phyloP scores from a whole-genome alignment of 164 flowering plant species.

The Umbilicus rupestris region DNA sequence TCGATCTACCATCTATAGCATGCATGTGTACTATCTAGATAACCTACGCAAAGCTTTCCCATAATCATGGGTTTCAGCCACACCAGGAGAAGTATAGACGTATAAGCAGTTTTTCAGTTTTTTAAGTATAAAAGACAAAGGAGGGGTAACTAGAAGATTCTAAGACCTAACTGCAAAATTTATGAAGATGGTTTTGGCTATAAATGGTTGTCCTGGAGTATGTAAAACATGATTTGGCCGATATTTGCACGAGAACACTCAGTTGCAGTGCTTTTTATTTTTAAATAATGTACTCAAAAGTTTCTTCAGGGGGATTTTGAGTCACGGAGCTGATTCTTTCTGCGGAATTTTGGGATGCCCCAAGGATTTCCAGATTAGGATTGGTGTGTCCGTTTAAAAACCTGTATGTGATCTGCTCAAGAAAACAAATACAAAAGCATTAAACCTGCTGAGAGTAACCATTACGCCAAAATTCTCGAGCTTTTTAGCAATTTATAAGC shows the following conservation, averaged over 20 bases:
- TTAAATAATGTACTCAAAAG: no score
- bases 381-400: neutral
- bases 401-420: slow-evolving; percentile 1
- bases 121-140: neutral
- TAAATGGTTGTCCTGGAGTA: neutral
- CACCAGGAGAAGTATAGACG: neutral
- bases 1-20: no score
- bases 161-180: neutral
- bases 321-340: neutral
- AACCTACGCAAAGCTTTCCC: neutral
- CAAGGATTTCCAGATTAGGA: neutral
- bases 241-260: no score
- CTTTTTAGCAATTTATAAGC: neutral
- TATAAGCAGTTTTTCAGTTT: neutral
- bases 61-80: neutral
- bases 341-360: neutral
- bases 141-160: neutral
- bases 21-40: no score
- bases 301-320: neutral
- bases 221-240: neutral
- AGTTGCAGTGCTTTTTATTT: no score
- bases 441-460: neutral
- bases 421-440: neutral
- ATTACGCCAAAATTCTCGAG: neutral
- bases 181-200: neutral